Evolutionary conservation across 331 rosid species (phyloP), one percentile per base, ranked within the genome.

Genomic region (Acacia pycnantha): DNA sequence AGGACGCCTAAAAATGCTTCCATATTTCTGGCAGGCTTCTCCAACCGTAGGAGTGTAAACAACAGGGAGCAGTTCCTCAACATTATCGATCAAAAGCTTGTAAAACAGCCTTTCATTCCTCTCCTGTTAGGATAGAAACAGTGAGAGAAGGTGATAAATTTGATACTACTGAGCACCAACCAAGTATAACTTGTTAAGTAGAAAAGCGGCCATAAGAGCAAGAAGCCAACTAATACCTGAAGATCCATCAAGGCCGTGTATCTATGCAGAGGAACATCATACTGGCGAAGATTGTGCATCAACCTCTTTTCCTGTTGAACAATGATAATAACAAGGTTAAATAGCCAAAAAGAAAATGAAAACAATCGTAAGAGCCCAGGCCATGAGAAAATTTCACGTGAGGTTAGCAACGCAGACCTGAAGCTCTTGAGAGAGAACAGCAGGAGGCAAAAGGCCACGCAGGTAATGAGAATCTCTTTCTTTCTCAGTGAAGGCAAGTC

Each of bases 11-110:
- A 79, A 96, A 79, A 96, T 96, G 94, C 99, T 91, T 70, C 99
- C 99, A 33, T 88, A 96, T 88, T 92, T 96, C 89, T 96, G 98
- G 87, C 99, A 96, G 53, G 99, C 99, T 87, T 96, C 99, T 16
- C 99, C 99, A 10, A 96, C 99, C 2, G 97, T 92, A 26, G 99
- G 99, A 79, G 98, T 94, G 82, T 96, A 96, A 82, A 96, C 99
- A 86, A 96, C 77, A 15, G 99, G 99, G 65, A 96, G 97, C 82
- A 96, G 68, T 85, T 96, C 99, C 89, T 94, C 98, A 27, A 96
- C 99, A 79, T 96, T 86, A 33, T 96, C 92, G 4, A 96, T 82
- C 7, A 96, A 90, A 84, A 96, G 89, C 89, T 91, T 96, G 95
- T 94, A 96, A 82, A 96, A 96, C 71, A 96, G 87, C 87, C 97